These are phyloP conservation scores for Phytophthora ohioensis DNA, from an alignment of 352 stramenopile genomes.

Conservation along the genomic window DNA sequence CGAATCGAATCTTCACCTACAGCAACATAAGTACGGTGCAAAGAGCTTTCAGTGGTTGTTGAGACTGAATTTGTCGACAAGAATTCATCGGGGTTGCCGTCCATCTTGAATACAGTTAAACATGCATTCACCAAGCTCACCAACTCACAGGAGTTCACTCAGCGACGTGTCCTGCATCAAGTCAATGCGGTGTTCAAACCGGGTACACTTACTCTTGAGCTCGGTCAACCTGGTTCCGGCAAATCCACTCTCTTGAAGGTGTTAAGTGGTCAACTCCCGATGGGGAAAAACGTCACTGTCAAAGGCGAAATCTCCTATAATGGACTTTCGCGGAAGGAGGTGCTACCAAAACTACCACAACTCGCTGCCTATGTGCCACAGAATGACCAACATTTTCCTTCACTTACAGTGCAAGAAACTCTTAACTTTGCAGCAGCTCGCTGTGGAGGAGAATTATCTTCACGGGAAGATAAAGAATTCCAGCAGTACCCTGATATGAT, in stretches of 20 bases:
- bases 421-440: constrained; percentile 57
- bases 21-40: constrained; percentile 40
- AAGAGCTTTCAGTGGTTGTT: constrained; percentile 28
- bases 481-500: constrained; percentile 35
- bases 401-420: constrained; percentile 92
- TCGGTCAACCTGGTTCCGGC: constrained; percentile 20
- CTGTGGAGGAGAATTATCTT: constrained; percentile 33
- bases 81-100: constrained; percentile 25
- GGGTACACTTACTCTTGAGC: constrained; percentile 29
- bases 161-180: constrained; percentile 27
- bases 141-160: not conserved
- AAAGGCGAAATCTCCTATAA: constrained; percentile 44
- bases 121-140: constrained; percentile 20
- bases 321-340: constrained; percentile 21
- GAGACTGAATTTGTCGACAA: constrained; percentile 18
- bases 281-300: constrained; percentile 41
- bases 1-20: not conserved
- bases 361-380: constrained; percentile 48
- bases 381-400: constrained; percentile 78
- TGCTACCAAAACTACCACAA: constrained; percentile 41
- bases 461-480: not conserved
- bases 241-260: constrained; percentile 52
- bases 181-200: constrained; percentile 43
- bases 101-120: constrained; percentile 37
- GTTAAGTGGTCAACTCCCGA: constrained; percentile 42